Evolutionary conservation across 495 filamentous ascomycete genomes (phyloP).

Genomic region (Aspergillus heteromorphus): DNA sequence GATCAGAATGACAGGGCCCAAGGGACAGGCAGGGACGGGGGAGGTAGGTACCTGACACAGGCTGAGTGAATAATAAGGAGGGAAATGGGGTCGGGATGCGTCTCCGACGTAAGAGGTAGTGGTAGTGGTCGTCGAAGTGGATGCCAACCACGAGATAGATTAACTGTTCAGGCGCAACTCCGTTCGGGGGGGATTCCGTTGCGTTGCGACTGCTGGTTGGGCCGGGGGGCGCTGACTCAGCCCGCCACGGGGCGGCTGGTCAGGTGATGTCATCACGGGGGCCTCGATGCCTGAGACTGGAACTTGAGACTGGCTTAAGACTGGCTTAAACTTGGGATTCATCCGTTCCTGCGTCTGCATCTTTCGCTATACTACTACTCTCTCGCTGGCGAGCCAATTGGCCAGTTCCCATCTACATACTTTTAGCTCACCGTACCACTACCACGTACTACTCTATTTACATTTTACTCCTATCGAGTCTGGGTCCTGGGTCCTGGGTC

Average conservation of each 20-base stretch:
- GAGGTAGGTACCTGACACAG: slow-evolving; percentile 1
- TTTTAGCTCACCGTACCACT: too few relatives aligned
- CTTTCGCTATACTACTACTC: background rate
- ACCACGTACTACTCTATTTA: background rate
- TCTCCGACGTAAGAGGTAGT: background rate
- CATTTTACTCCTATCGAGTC: background rate
- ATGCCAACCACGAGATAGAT: slow-evolving; percentile 5
- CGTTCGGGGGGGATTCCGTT: slow-evolving; percentile 3
- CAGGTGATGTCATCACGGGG: slow-evolving; percentile 24
- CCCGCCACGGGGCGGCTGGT: slow-evolving; percentile 6
- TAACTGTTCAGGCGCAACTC: slow-evolving; percentile 17
- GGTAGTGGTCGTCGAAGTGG: background rate
- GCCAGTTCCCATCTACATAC: too few relatives aligned
- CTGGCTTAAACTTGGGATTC: background rate
- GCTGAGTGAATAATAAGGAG: background rate
- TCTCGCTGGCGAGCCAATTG: background rate
- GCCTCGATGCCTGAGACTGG: slow-evolving; percentile 4
- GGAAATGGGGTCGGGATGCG: background rate
- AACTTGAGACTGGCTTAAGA: background rate
- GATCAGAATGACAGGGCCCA: slow-evolving; percentile 13
- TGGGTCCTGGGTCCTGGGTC: background rate
- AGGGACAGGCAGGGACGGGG: background rate
- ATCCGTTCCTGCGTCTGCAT: background rate
- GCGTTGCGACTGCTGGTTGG: slow-evolving; percentile 13
- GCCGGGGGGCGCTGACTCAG: slow-evolving; percentile 16